Conservation (phyloP, 139 green algal species). For the Tetradesmus lagerheimii region DNA sequence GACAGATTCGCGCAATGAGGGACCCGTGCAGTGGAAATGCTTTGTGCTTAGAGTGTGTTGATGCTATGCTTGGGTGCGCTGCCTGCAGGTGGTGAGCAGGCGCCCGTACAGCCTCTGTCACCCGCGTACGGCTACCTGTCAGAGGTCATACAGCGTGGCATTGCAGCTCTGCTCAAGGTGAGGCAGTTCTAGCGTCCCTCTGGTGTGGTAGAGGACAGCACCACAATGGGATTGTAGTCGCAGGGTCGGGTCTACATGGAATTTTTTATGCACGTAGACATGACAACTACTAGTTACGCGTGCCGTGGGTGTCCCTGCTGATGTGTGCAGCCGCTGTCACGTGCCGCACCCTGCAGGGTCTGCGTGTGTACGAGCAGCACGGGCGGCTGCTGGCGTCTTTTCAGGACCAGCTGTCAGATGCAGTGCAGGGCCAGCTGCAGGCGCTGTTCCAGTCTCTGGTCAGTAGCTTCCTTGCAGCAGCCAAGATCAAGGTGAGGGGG, state of each 20-base stretch:
- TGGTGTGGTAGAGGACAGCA: too few relatives aligned
- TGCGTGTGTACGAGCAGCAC: constrained; percentile 70
- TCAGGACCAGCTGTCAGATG: constrained; percentile 71
- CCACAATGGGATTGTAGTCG: too few relatives aligned
- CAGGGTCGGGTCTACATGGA: too few relatives aligned
- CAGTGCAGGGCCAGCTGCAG: constrained; percentile 78
- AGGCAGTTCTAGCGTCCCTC: too few relatives aligned
- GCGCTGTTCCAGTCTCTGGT: constrained; percentile 70
- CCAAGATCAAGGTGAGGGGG: constrained; percentile 23
- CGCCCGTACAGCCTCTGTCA: constrained; percentile 41
- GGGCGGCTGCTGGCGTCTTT: constrained; percentile 66
- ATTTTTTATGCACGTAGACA: too few relatives aligned
- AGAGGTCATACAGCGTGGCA: constrained; percentile 62
- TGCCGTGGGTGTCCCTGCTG: neutral
- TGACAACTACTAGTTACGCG: too few relatives aligned
- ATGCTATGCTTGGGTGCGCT: neutral
- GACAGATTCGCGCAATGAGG: too few relatives aligned
- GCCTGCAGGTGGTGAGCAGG: constrained; percentile 32
- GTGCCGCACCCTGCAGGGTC: constrained; percentile 47
- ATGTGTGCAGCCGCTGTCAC: neutral
- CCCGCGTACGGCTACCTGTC: constrained; percentile 55
- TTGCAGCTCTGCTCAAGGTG: constrained; percentile 64
- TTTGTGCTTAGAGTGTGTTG: neutral
- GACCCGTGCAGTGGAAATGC: too few relatives aligned
- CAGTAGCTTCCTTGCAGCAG: constrained; percentile 24